Percentiles rank a stretch among this genome's conserved stretches.
Conservation (phyloP, 1,284 basidiomycete genomes). For the Mycena sp. region DNA sequence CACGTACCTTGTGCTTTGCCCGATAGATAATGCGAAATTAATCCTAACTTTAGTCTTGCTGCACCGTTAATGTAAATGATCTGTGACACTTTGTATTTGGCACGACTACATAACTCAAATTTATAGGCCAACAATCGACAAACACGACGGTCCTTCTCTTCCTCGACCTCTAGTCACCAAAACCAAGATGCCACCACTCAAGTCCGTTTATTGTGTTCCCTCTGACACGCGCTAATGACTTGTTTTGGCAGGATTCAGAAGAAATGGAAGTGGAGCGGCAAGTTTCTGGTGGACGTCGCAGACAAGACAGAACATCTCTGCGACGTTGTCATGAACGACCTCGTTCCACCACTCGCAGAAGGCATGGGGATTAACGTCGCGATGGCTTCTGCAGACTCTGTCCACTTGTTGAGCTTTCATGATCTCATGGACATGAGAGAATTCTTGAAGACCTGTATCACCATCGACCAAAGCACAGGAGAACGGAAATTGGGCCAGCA, state of each 20-base stretch:
- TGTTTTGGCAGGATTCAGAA: slow-evolving; percentile 42
- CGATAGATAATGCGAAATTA: neutral
- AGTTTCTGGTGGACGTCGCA: slow-evolving; percentile 45
- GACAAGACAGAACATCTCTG: slow-evolving; percentile 55
- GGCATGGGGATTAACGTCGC: slow-evolving; percentile 61
- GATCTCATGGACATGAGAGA: slow-evolving; percentile 53
- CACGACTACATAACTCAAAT: neutral
- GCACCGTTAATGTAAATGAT: slow-evolving; percentile 4
- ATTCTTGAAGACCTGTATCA: slow-evolving; percentile 44
- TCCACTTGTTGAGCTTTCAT: slow-evolving; percentile 59
- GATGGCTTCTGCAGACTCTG: slow-evolving; percentile 47
- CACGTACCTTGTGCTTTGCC: neutral
- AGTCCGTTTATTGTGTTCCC: slow-evolving; percentile 34
- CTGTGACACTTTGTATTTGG: neutral
- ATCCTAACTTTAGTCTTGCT: neutral
- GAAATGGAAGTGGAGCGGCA: slow-evolving; percentile 62
- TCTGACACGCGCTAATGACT: neutral
- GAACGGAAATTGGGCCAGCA: slow-evolving; percentile 49
- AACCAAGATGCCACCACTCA: slow-evolving; percentile 33
- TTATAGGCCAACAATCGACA: neutral
- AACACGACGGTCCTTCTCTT: neutral
- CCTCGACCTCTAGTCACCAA: neutral
- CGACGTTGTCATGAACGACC: slow-evolving; percentile 56
- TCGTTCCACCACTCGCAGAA: slow-evolving; percentile 48
- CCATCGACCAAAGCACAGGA: slow-evolving; percentile 39